Base-by-base conservation (phyloP, 176 grass and related monocot genomes). In the Ensete ventricosum region DNA sequence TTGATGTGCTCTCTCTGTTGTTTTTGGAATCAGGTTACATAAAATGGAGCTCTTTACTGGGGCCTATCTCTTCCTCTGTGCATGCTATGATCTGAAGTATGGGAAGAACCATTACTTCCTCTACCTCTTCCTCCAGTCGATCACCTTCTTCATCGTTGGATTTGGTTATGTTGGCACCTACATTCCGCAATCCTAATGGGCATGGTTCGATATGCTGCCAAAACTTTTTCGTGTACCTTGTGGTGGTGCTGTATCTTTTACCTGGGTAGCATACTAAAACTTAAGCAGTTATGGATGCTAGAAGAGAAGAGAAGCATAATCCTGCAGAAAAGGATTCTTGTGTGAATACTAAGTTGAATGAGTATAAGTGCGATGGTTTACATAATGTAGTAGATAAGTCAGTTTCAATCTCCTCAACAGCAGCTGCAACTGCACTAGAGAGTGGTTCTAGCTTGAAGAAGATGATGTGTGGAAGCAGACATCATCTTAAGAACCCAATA, bases 101-200 rank as follows among this genome's bases (percentile, higher is more conserved):
- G 67, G 67, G 43, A 70, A 70, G 49, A 70, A 70, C 48, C 67
- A 70, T 51, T 70, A 70, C 67, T 70, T 29, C 64, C 27, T 67
- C 64, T 67, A 70, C 67, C 67, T 70, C 67, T 70, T 51, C 9
- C 67, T 70, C 49, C 67, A 70, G 51, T 34, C 67, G 21, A 50
- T 70, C 13, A 21, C 67, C 11, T 70, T 70, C 67, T 2, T 70
- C 8, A 70, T 70, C 9, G 67, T 70, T n/a, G 67, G 67, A 9
- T 70, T 70, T 13, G 67, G 48, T 9, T 70, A 70, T 14, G 43
- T 70, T 19, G 67, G 67, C 67, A 70, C 67, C 10, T 70, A 51
- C 16, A 48, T 70, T 70, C 67, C 67, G 11, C 67, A 70, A 49
- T n/a, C 26, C 9, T 70, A 43, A 70, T 70, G 67, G 16, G 10